Percentiles rank a stretch among this genome's conserved stretches.
These are phyloP conservation scores for Nannochloris sp. DNA, from an alignment of 139 green algal genomes.

Conservation along the genomic window DNA sequence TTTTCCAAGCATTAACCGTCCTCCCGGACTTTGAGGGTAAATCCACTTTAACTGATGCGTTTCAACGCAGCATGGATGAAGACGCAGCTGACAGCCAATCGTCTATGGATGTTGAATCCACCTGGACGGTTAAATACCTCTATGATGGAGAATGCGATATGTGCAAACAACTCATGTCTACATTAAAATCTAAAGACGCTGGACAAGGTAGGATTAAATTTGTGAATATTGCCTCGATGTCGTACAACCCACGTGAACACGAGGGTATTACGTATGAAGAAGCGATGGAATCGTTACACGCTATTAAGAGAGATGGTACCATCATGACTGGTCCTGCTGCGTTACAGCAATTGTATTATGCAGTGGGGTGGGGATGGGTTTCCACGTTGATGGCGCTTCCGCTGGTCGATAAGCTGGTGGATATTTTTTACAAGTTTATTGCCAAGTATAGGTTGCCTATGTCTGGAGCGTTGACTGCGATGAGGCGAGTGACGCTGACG, in stretches of 20 bases:
- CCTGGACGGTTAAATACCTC: conserved; percentile 60
- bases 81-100: too few relatives aligned
- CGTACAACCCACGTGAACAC: conserved; percentile 35
- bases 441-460: conserved; percentile 50
- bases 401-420: conserved; percentile 40
- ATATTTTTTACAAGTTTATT: conserved; percentile 61
- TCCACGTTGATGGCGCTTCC: conserved; percentile 50
- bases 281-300: conserved; percentile 71
- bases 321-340: conserved; percentile 47
- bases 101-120: background rate
- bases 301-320: conserved; percentile 49
- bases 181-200: conserved; percentile 44
- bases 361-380: conserved; percentile 64
- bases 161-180: conserved; percentile 48
- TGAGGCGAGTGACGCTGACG: conserved; percentile 41
- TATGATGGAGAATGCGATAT: conserved; percentile 68
- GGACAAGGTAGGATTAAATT: conserved; percentile 12
- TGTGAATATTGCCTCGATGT: conserved; percentile 17
- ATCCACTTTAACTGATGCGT: background rate
- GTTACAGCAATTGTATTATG: conserved; percentile 48
- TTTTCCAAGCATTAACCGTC: conserved; percentile 34
- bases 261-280: conserved; percentile 47
- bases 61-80: background rate
- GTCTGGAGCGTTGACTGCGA: conserved; percentile 42
- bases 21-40: background rate